Base-by-base conservation (phyloP, 306 rosid species). In the Corylus heterophylla region DNA sequence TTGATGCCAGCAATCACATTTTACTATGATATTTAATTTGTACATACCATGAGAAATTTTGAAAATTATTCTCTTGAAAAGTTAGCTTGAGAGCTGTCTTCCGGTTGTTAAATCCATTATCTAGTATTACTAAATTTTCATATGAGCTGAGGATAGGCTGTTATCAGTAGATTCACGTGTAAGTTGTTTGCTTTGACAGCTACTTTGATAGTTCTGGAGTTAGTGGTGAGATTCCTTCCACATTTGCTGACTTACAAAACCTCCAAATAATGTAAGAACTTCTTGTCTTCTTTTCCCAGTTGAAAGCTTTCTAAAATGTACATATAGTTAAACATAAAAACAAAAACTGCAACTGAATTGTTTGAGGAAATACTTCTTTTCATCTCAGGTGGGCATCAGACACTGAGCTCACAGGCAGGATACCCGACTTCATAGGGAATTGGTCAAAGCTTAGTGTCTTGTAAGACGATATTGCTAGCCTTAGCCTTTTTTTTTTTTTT, bases 351-450 rank as follows among this genome's bases (percentile, higher is more conserved):
- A 13, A 37, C 47, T 7, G 10, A 54, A 39, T 77, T 11, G 18
- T 22, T 31, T 14, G 27, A 35, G 31, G 62, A n/a, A 27, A 12
- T 82, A 58, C 47, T 79, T 69, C 39, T 68, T 27, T 70, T 88
- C 39, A 73, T 77, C 68, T 83, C 89, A 92, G 98, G 74, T 87
- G 89, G 91, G 94, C 91, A 77, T 89, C 94, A 4, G 94, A 89
- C 77, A 75, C 2, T 73, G 88, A 83, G 77, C 81, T 90, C 84
- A 89, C 85, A 2, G 96, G 96, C 51, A 77, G 66, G 51, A 89
- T 92, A 79, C 98, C 96, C 5, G 89, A 88, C 77, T 94, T 94
- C 85, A 86, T 94, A 70, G 94, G 96, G 75, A 88, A 62, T 76
- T 94, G 86, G 92, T 29, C 91, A 63, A 86, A 86, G 81, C 96